Evolutionary conservation across 169 alveolate species (phyloP), one percentile per base, ranked within the genome.

Genomic region (Cryptosporidium ubiquitum): DNA sequence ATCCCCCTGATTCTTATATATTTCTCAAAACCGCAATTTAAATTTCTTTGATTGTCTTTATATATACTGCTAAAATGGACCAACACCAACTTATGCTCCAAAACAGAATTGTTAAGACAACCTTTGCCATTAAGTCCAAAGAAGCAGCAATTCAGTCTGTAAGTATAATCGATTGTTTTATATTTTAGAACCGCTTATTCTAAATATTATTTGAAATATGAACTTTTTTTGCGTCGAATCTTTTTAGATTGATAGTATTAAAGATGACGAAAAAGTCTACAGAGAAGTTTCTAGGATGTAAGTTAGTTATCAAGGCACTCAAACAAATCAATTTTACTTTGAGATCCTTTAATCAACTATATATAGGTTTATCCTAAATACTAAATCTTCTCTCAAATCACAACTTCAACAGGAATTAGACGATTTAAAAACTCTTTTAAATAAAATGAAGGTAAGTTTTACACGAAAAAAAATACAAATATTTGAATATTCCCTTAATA

Each of bases 91-190:
- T 61, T 20, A 39, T 64, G 33, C 75, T 79, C n/a, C 89, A 79
- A 79, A 79, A 79, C 37, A 79, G 49, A 66, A 79, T 79, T 29
- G 79, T 79, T 12, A 79, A 79, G 66, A 79, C 89, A 14, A 79
- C 89, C n/a, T 61, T 79, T 39, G 89, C 89, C 7, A 79, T 79
- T 26, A 79, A 79, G 52, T 58, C 89, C 12, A 79, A 79, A 29
- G 89, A 79, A 40, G 89, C 89, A 10, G 89, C 89, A 2, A 79
- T 79, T 40, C 89, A 79, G 61, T 79, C 89, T 26, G 89, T 79
- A 64, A 60, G 89, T 61, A 3, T 23, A 23, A 31, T 18, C 2
- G 35, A 64, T 16, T 64, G 3, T 5, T 10, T 29, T 37, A 10
- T 18, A 33, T 12, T 64, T 47, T 10, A 47, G 7, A 47, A 2